Conservation (phyloP, 2,329 filamentous ascomycete genomes). For the Penicillium sp. region DNA sequence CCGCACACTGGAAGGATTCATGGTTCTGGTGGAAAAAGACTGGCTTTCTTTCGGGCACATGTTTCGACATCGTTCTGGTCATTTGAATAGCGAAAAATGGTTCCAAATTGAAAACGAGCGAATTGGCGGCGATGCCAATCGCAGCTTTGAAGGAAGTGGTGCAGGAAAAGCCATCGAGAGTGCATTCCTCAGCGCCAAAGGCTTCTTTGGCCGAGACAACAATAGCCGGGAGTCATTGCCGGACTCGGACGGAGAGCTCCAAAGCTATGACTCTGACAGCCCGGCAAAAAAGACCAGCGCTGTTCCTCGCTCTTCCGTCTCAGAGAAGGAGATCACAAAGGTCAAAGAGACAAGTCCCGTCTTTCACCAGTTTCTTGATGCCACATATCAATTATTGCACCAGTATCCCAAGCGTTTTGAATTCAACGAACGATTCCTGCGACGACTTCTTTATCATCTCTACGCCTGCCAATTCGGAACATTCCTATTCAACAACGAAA, state of each 20-base stretch:
- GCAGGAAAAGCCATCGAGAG: slow-evolving; percentile 75
- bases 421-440: slow-evolving; percentile 89
- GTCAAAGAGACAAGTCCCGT: slow-evolving; percentile 92
- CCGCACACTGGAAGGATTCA: slow-evolving; percentile 88
- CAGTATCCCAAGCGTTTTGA: slow-evolving; percentile 88
- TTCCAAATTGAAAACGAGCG: slow-evolving; percentile 79
- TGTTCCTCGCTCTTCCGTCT: slow-evolving; percentile 31
- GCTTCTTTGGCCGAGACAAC: slow-evolving; percentile 79
- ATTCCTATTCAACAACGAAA: slow-evolving; percentile 92
- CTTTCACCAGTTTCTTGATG: slow-evolving; percentile 96
- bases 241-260: slow-evolving; percentile 55
- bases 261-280: slow-evolving; percentile 46
- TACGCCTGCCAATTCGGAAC: slow-evolving; percentile 97
- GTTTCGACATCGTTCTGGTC: slow-evolving; percentile 88
- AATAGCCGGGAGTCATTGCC: slow-evolving; percentile 57
- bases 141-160: slow-evolving; percentile 39
- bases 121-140: slow-evolving; percentile 52
- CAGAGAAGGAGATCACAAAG: slow-evolving; percentile 61
- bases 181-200: slow-evolving; percentile 74
- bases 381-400: slow-evolving; percentile 79
- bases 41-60: slow-evolving; percentile 98
- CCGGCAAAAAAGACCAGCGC: slow-evolving; percentile 34
- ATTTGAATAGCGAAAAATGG: slow-evolving; percentile 87
- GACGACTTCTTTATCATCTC: slow-evolving; percentile 83
- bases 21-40: slow-evolving; percentile 91